Evolutionary conservation across 345 rosid species (phyloP).

Genomic region (Salix koriyanagi): DNA sequence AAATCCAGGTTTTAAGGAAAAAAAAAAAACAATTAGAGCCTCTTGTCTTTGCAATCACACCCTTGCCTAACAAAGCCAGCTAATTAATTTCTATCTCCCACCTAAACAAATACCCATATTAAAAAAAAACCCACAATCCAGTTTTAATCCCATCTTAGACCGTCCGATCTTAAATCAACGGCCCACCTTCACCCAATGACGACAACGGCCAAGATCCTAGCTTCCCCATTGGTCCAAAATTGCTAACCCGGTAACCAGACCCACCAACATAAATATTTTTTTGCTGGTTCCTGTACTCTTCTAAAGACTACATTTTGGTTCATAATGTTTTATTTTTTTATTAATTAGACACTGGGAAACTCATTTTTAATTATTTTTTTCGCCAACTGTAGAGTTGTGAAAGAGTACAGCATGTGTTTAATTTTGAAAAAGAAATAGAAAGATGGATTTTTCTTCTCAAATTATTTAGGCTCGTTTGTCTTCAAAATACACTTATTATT

Average conservation of each 20-base stretch:
- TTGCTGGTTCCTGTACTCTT: neutral
- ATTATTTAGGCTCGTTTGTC: too few species aligned
- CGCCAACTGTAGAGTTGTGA: too few species aligned
- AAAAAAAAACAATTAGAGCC: neutral
- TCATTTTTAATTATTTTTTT: neutral
- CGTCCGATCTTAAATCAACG: conserved; percentile 3
- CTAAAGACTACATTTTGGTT: neutral
- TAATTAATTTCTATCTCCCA: neutral
- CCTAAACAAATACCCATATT: neutral
- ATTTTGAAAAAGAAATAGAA: too few species aligned
- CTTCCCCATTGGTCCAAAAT: conserved; percentile 16
- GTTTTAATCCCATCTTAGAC: neutral
- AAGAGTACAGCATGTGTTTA: too few species aligned
- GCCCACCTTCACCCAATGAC: neutral
- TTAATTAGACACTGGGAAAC: neutral
- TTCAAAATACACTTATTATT: too few species aligned
- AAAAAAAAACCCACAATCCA: neutral
- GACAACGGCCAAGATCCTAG: conserved; percentile 5
- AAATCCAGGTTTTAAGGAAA: neutral
- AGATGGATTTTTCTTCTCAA: too few species aligned
- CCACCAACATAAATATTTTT: neutral
- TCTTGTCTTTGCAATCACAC: neutral
- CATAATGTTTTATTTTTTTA: neutral
- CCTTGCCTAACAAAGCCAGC: neutral
- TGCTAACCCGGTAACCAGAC: conserved; percentile 7